Percentiles rank a stretch among this genome's conserved stretches.
Conservation (phyloP, 2,329 filamentous ascomycete species). For the Phialophora tarda region DNA sequence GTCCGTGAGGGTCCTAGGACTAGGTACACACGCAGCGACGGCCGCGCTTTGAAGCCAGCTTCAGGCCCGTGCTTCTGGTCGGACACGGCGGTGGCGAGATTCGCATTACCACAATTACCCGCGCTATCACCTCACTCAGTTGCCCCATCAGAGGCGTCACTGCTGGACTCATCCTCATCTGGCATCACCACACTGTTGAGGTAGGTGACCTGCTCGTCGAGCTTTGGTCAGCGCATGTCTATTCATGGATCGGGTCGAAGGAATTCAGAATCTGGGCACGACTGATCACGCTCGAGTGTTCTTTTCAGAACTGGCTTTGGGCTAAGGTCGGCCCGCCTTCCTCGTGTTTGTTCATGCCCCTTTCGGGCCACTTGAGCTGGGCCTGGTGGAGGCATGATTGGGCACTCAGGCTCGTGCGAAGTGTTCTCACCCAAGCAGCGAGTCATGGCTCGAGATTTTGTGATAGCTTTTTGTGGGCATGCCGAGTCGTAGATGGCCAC, state of each 20-base stretch:
- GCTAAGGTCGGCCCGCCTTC: constrained; percentile 18
- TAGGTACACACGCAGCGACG: neutral
- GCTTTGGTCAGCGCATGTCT: constrained; percentile 3
- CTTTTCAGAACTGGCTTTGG: constrained; percentile 16
- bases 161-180: constrained; percentile 54
- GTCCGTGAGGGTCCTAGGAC: neutral
- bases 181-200: constrained; percentile 77
- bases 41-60: no score
- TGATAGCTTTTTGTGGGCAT: constrained; percentile 3
- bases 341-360: neutral
- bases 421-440: constrained; percentile 10
- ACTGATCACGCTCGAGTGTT: constrained; percentile 2
- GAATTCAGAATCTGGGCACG: constrained; percentile 5
- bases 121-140: constrained; percentile 24
- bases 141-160: constrained; percentile 28
- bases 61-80: neutral
- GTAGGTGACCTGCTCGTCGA: constrained; percentile 65
- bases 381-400: constrained; percentile 10
- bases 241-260: constrained; percentile 1
- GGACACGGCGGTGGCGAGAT: constrained; percentile 1
- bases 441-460: constrained; percentile 14
- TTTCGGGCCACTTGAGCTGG: neutral
- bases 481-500: constrained; percentile 24
- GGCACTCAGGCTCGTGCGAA: constrained; percentile 2
- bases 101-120: constrained; percentile 10